Percentiles rank a stretch among this genome's conserved stretches.
phyloP scores from a whole-genome alignment of 768 basidiomycete species.

The Suillus weaverae region DNA sequence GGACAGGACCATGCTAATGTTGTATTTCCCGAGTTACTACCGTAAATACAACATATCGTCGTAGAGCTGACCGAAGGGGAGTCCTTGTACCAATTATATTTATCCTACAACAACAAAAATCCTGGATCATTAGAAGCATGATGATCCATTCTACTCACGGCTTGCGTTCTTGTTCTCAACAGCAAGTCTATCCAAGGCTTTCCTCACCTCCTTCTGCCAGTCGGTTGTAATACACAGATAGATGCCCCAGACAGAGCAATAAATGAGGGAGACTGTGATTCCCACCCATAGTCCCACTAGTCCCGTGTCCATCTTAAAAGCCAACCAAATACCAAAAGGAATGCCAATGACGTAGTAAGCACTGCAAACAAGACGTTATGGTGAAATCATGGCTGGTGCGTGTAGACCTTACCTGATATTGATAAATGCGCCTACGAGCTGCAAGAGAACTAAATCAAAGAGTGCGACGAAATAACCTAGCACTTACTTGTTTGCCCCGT shows the following conservation, averaged over 20 bases:
- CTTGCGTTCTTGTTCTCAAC: constrained; percentile 30
- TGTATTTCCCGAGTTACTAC: no score
- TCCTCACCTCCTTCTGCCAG: constrained; percentile 69
- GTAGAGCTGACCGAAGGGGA: no score
- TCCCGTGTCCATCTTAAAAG: constrained; percentile 57
- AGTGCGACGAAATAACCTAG: background rate
- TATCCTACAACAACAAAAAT: no score
- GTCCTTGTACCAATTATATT: no score
- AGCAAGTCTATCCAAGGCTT: constrained; percentile 53
- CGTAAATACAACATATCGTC: no score
- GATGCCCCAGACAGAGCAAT: constrained; percentile 49
- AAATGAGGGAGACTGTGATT: constrained; percentile 68
- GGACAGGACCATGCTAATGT: no score
- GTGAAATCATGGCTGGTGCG: constrained; percentile 4
- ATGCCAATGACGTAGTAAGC: constrained; percentile 85
- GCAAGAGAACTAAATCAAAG: constrained; percentile 4
- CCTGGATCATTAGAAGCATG: no score
- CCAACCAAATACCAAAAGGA: constrained; percentile 77
- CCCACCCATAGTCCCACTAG: constrained; percentile 86
- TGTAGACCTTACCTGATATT: constrained; percentile 60
- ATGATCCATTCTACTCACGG: background rate
- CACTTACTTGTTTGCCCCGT: constrained; percentile 66
- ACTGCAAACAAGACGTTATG: constrained; percentile 15
- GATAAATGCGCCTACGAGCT: constrained; percentile 76
- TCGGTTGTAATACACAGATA: constrained; percentile 59